Conservation (phyloP, 2,329 filamentous ascomycete genomes). For the Neonectria punicea region DNA sequence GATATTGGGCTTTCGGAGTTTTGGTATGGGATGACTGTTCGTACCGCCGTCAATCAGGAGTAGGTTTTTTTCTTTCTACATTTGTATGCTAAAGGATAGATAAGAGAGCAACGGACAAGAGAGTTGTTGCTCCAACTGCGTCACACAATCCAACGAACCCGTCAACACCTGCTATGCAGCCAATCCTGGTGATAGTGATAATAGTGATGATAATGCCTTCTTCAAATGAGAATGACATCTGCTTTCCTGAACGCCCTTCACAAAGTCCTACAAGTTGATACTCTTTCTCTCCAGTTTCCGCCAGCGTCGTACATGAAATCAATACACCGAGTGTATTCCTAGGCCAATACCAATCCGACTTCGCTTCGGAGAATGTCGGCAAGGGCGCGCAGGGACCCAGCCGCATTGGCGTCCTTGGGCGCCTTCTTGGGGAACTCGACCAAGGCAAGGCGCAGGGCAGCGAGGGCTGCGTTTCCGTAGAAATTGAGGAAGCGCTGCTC, state of each 20-base stretch:
- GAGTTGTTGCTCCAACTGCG: conserved; percentile 23
- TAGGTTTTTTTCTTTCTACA: conserved; percentile 25
- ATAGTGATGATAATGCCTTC: conserved; percentile 14
- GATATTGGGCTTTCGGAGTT: conserved; percentile 35
- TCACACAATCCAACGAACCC: conserved; percentile 39
- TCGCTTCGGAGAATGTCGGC: conserved; percentile 63
- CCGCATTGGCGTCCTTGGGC: conserved; percentile 58
- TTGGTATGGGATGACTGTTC: conserved; percentile 22
- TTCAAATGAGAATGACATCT: conserved; percentile 14
- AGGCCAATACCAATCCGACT: conserved; percentile 59
- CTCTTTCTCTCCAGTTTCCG: conserved; percentile 5
- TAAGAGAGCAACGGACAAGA: conserved; percentile 28
- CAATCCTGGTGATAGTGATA: conserved; percentile 8
- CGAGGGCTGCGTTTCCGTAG: conserved; percentile 82
- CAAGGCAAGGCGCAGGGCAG: conserved; percentile 74
- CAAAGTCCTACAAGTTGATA: conserved; percentile 21
- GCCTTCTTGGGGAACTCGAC: conserved; percentile 76
- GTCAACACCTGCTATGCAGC: conserved; percentile 30
- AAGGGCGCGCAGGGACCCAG: conserved; percentile 63
- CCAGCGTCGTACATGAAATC: conserved; percentile 5
- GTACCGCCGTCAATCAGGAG: conserved; percentile 19
- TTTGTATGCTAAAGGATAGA: conserved; percentile 43
- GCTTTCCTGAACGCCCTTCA: conserved; percentile 28
- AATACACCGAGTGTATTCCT: conserved; percentile 8
- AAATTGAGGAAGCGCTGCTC: conserved; percentile 81